These are phyloP conservation scores for Alternaria rosae DNA, from an alignment of 2,329 filamentous ascomycete genomes.

Conservation along the genomic window DNA sequence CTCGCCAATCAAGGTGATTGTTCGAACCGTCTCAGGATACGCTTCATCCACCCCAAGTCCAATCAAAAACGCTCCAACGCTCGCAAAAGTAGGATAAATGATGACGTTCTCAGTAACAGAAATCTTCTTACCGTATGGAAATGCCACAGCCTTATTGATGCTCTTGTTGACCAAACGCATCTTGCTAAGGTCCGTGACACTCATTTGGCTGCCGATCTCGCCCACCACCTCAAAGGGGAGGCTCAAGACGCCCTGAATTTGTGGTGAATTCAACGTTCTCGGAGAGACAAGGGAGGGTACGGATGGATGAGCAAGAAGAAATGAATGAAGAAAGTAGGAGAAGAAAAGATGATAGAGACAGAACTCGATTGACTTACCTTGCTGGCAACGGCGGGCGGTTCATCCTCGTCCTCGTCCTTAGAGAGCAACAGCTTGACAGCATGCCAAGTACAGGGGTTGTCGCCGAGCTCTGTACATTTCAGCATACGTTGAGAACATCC, in stretches of 20 bases:
- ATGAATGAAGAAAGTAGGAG: background rate
- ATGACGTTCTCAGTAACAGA: background rate
- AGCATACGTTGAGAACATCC: background rate
- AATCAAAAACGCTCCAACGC: constrained; percentile 6
- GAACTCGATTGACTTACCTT: background rate
- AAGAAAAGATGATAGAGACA: background rate
- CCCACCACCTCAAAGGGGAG: constrained; percentile 1
- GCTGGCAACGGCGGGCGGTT: background rate
- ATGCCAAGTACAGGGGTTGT: background rate
- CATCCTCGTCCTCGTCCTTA: no score
- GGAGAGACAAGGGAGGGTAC: background rate
- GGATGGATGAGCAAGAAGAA: background rate
- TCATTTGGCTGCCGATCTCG: background rate
- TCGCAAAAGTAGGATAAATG: constrained; percentile 7
- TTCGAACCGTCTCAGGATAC: background rate
- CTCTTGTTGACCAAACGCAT: background rate
- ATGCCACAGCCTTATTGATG: background rate
- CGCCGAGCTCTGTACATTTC: background rate
- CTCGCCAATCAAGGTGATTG: constrained; percentile 20
- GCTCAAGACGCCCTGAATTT: background rate
- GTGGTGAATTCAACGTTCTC: background rate
- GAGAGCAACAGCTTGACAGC: background rate
- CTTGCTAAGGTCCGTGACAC: background rate
- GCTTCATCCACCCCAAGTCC: background rate
- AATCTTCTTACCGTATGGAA: constrained; percentile 3